Evolutionary conservation across 192 early-diverging fungal genomes (phyloP).

Genomic region (Coemansia umbellata): DNA sequence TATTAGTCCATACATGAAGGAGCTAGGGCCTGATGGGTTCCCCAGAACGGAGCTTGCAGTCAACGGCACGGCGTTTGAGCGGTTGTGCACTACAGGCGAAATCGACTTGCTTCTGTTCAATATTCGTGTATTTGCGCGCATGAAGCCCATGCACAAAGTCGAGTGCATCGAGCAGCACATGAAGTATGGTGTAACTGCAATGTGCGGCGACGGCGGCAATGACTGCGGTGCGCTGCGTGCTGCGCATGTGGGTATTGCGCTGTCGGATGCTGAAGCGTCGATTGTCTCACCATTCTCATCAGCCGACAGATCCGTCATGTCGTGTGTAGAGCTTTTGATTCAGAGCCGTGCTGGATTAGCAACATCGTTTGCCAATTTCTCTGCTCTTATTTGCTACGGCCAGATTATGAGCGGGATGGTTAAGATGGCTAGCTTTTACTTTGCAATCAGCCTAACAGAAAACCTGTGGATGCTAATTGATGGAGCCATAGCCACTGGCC

Average conservation of each 20-base stretch:
- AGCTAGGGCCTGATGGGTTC: constrained; percentile 20
- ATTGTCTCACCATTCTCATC: constrained; percentile 81
- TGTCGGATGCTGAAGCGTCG: constrained; percentile 75
- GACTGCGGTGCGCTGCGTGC: constrained; percentile 79
- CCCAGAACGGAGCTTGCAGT: constrained; percentile 62
- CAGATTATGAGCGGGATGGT: constrained; percentile 51
- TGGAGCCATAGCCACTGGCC: constrained; percentile 52
- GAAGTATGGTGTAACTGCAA: constrained; percentile 69
- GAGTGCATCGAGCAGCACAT: constrained; percentile 70
- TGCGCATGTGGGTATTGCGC: constrained; percentile 74
- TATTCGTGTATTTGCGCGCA: constrained; percentile 74
- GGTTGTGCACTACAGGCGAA: constrained; percentile 41
- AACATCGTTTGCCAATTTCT: constrained; percentile 62
- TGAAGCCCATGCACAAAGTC: constrained; percentile 75
- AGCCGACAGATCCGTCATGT: constrained; percentile 56
- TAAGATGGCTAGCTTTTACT: constrained; percentile 61
- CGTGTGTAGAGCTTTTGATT: constrained; percentile 55
- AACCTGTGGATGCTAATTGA: constrained; percentile 68
- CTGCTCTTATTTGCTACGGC: constrained; percentile 60
- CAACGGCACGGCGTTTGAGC: constrained; percentile 65
- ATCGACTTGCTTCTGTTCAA: constrained; percentile 58
- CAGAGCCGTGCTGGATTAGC: constrained; percentile 63
- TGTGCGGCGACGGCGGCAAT: constrained; percentile 87
- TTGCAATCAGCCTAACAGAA: constrained; percentile 55
- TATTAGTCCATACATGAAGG: constrained; percentile 7